phyloP scores from a whole-genome alignment of 1,139 yeast genomes.

The Saccharomyces hybrid region DNA sequence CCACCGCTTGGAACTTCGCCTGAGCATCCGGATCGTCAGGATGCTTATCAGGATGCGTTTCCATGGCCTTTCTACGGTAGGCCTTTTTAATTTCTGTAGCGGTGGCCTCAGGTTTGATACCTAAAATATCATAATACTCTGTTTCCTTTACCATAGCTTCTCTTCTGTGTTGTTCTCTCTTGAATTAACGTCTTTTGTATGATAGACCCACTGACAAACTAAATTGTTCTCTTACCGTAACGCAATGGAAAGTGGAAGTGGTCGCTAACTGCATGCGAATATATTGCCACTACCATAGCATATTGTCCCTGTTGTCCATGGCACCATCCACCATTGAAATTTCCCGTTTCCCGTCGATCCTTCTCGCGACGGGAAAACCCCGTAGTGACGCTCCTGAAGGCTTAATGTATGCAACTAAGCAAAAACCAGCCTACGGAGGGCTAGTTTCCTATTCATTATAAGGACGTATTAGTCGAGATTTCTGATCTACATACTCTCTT shows the following conservation, averaged over 20 bases:
- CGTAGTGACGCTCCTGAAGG: neutral
- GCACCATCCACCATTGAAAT: neutral
- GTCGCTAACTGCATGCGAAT: neutral
- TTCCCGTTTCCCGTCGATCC: neutral
- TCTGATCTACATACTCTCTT: neutral
- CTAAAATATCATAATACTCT: constrained; percentile 74
- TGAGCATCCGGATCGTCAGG: constrained; percentile 78
- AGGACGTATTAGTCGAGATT: neutral
- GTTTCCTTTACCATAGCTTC: constrained; percentile 82
- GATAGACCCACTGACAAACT: neutral
- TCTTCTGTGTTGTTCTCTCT: neutral
- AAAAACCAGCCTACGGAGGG: neutral
- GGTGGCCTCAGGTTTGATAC: constrained; percentile 62
- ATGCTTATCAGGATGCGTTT: constrained; percentile 91
- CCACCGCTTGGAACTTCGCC: constrained; percentile 53
- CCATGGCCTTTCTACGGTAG: constrained; percentile 80
- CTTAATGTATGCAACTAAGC: neutral
- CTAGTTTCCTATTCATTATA: neutral
- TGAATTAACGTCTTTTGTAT: neutral
- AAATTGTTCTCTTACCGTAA: neutral
- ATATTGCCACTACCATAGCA: neutral
- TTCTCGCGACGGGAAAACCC: neutral
- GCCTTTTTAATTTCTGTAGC: constrained; percentile 86
- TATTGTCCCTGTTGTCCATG: neutral
- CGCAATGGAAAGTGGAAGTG: neutral